These are phyloP conservation scores for Cladosporium sp. DNA, from an alignment of 2,329 filamentous ascomycete species.

Conservation along the genomic window DNA sequence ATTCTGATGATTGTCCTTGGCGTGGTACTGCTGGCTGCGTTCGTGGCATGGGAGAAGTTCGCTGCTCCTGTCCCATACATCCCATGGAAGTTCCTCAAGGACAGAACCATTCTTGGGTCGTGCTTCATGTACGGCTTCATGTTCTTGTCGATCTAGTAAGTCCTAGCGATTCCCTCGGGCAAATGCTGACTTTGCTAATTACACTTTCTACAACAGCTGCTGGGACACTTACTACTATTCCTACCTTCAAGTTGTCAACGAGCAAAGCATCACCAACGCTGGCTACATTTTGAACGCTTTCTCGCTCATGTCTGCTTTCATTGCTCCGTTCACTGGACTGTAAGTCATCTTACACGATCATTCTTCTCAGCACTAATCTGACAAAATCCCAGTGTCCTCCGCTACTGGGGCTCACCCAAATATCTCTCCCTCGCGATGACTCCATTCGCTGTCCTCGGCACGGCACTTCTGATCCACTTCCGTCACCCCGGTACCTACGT, in stretches of 20 bases:
- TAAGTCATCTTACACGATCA: background rate
- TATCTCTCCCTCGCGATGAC: constrained; percentile 37
- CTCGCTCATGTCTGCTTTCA: constrained; percentile 38
- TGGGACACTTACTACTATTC: constrained; percentile 47
- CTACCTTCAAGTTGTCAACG: constrained; percentile 51
- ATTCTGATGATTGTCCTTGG: constrained; percentile 42
- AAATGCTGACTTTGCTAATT: background rate
- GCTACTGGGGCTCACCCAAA: constrained; percentile 38
- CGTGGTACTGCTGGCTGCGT: constrained; percentile 40
- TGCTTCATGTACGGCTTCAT: constrained; percentile 34
- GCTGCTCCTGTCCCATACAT: constrained; percentile 61
- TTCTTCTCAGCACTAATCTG: background rate
- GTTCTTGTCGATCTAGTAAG: constrained; percentile 45
- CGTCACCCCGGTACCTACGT: constrained; percentile 44
- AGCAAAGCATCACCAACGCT: constrained; percentile 39
- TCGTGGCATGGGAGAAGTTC: constrained; percentile 61
- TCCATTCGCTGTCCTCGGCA: constrained; percentile 37
- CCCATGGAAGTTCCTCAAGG: constrained; percentile 54
- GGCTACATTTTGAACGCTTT: constrained; percentile 11
- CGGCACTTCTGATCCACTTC: constrained; percentile 41
- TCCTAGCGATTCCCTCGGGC: constrained; percentile 43
- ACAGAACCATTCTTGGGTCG: constrained; percentile 54
- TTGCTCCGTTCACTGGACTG: constrained; percentile 54
- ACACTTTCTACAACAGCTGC: constrained; percentile 32
- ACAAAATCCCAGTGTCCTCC: constrained; percentile 34